Conservation (phyloP, 345 rosid species). For the Brassica cretica region DNA sequence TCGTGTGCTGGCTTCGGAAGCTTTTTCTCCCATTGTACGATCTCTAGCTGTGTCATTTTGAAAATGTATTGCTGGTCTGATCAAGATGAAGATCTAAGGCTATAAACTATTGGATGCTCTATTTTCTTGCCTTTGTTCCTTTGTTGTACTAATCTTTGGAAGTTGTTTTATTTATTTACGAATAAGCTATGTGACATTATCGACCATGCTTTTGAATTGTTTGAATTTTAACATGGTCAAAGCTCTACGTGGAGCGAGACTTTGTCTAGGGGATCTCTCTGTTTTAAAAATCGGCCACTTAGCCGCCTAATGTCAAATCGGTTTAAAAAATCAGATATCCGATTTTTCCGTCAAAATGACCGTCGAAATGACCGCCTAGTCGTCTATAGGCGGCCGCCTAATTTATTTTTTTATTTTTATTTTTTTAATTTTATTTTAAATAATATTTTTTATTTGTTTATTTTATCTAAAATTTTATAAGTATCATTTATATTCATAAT, state of each 20-base stretch:
- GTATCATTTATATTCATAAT: no score
- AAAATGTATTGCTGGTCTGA: background rate
- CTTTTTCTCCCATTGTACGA: background rate
- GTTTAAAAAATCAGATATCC: no score
- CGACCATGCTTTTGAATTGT: background rate
- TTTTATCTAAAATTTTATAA: no score
- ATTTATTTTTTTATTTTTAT: no score
- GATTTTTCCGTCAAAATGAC: no score
- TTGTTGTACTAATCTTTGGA: background rate
- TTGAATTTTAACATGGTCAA: background rate
- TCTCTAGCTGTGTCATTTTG: constrained; percentile 20
- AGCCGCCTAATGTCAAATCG: no score
- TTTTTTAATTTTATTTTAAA: no score
- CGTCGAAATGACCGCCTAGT: no score
- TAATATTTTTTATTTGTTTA: no score
- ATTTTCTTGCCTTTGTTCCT: background rate
- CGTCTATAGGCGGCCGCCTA: no score
- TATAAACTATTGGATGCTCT: background rate
- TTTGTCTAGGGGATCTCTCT: background rate
- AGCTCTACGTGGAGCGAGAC: background rate
- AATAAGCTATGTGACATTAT: background rate
- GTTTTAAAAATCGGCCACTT: no score
- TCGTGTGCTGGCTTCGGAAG: background rate
- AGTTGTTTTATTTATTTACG: background rate
- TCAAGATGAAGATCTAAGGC: background rate